Evolutionary conservation across 805 yeast genomes (phyloP).

Genomic region (Myxozyma vanderwaltii): DNA sequence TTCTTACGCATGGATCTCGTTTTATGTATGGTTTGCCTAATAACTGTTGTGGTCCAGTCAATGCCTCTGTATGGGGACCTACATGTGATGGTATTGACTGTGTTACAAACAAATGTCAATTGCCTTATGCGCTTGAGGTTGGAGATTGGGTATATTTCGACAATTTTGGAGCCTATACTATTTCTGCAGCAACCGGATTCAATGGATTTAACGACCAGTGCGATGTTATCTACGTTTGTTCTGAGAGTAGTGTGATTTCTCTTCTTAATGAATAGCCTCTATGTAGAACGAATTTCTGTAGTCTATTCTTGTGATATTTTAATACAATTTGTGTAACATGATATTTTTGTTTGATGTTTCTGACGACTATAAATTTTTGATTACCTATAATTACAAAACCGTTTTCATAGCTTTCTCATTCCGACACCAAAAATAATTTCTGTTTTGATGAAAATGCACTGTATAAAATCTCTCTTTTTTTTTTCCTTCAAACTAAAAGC

Average conservation of each 20-base stretch:
- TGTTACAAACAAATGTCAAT: slow-evolving; percentile 54
- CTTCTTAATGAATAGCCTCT: slow-evolving; percentile 13
- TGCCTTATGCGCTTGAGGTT: slow-evolving; percentile 64
- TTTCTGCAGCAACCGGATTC: slow-evolving; percentile 88
- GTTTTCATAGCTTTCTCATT: slow-evolving; percentile 6
- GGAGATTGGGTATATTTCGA: slow-evolving; percentile 94
- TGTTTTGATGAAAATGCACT: slow-evolving; percentile 4
- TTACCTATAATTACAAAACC: slow-evolving; percentile 17
- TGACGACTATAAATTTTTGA: not conserved
- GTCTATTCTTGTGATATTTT: too few relatives aligned
- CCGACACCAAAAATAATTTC: not conserved
- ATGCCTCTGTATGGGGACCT: slow-evolving; percentile 89
- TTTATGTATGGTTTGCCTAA: slow-evolving; percentile 41
- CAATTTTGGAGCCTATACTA: slow-evolving; percentile 86
- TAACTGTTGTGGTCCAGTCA: slow-evolving; percentile 35
- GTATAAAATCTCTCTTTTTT: not conserved
- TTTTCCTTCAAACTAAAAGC: not conserved
- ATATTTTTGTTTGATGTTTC: too few relatives aligned
- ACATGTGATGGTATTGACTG: slow-evolving; percentile 97
- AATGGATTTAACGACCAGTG: slow-evolving; percentile 75
- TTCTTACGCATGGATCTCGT: slow-evolving; percentile 57
- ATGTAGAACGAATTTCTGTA: not conserved
- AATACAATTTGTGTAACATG: too few relatives aligned
- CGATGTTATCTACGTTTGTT: slow-evolving; percentile 64
- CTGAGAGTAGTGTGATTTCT: slow-evolving; percentile 39